Evolutionary conservation across 2,329 filamentous ascomycete species (phyloP).

Genomic region (Xylaria sp.): DNA sequence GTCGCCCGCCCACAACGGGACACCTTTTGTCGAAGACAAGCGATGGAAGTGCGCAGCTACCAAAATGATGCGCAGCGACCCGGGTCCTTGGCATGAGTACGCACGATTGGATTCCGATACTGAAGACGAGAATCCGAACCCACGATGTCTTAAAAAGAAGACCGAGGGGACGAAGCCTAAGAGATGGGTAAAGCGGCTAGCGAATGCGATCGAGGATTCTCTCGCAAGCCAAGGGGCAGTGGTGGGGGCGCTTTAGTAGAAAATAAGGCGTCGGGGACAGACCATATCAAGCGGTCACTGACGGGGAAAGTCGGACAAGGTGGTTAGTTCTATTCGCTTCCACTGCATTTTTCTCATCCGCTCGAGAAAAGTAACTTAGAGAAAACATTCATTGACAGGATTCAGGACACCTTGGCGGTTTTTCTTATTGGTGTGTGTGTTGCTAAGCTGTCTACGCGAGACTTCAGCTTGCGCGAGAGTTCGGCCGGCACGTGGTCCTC

Average conservation of each 20-base stretch:
- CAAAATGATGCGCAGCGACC: neutral
- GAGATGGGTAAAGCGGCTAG: neutral
- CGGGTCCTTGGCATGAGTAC: conserved; percentile 14
- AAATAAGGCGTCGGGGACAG: too few species aligned
- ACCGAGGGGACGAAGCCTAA: neutral
- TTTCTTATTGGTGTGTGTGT: neutral
- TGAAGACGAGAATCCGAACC: neutral
- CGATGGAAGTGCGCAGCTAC: neutral
- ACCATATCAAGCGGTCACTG: neutral
- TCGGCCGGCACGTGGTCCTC: too few species aligned
- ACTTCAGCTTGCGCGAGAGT: too few species aligned
- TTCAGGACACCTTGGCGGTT: neutral
- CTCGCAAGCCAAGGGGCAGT: neutral
- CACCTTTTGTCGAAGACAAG: neutral
- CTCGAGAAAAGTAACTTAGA: too few species aligned
- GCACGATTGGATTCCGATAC: conserved; percentile 3
- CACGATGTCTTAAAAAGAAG: neutral
- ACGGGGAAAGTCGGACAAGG: too few species aligned
- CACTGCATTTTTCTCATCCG: neutral
- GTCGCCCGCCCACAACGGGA: neutral
- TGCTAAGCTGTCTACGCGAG: too few species aligned
- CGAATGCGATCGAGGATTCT: neutral
- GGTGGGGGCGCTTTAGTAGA: neutral
- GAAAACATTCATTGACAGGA: neutral
- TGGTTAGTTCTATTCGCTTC: neutral